Percentiles rank a stretch among this genome's conserved stretches.
These are phyloP conservation scores for Straminergon stramineum DNA, from an alignment of 225 moss, liverwort and hornwort species.

Conservation along the genomic window DNA sequence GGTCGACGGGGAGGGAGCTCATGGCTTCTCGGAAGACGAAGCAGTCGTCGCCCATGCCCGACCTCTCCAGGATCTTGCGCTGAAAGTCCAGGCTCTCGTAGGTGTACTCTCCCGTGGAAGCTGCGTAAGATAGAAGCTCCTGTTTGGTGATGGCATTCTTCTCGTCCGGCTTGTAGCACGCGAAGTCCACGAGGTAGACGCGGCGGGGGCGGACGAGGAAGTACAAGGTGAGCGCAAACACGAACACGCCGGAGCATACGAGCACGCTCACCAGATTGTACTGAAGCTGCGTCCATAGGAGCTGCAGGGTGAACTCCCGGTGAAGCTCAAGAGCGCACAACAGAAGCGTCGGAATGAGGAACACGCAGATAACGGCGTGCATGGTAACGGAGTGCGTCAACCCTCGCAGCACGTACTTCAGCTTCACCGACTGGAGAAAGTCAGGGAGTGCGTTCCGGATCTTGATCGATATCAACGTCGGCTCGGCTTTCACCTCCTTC, in stretches of 20 bases:
- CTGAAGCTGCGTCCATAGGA: conserved; percentile 59
- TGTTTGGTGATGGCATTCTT: conserved; percentile 5
- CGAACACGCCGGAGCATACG: background rate
- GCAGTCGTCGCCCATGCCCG: conserved; percentile 25
- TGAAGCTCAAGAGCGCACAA: conserved; percentile 46
- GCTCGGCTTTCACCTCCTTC: background rate
- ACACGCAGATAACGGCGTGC: conserved; percentile 37
- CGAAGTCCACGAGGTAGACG: conserved; percentile 40
- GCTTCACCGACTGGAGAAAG: conserved; percentile 71
- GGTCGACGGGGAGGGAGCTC: background rate
- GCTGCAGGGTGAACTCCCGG: conserved; percentile 24
- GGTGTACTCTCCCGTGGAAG: conserved; percentile 8
- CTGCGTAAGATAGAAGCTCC: conserved; percentile 7
- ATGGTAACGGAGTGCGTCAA: conserved; percentile 43
- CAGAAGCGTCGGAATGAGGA: conserved; percentile 45
- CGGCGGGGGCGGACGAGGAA: conserved; percentile 29
- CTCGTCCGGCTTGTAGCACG: conserved; percentile 26
- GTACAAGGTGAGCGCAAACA: conserved; percentile 23
- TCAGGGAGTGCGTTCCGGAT: conserved; percentile 61
- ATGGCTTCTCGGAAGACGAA: conserved; percentile 1
- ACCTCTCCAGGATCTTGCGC: conserved; percentile 37
- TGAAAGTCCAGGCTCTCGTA: conserved; percentile 29
- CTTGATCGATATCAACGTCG: conserved; percentile 38
- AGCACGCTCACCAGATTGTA: conserved; percentile 44
- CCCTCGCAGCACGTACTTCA: conserved; percentile 72